Percentiles rank a stretch among this genome's conserved stretches.
These are phyloP conservation scores for Zymoseptoria ardabiliae DNA, from an alignment of 2,329 filamentous ascomycete species.

Conservation along the genomic window DNA sequence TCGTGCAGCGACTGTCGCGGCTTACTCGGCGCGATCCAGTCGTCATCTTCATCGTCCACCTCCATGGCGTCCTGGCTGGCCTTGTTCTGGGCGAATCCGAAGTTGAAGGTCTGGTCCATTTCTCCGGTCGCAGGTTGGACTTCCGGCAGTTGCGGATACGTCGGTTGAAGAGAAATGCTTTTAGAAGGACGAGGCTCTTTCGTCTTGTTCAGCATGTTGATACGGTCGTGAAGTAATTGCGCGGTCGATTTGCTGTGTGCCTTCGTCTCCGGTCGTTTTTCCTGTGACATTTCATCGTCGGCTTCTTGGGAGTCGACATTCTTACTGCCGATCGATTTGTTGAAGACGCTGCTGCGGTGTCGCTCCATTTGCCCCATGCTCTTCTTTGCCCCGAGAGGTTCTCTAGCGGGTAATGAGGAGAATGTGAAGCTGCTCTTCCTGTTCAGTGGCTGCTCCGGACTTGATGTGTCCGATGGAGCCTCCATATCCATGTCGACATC, in stretches of 20 bases:
- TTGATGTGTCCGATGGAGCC: constrained; percentile 61
- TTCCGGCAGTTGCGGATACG: constrained; percentile 35
- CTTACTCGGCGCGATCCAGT: constrained; percentile 50
- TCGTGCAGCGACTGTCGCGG: constrained; percentile 11
- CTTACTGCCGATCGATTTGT: constrained; percentile 62
- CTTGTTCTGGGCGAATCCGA: constrained; percentile 4
- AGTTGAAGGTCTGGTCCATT: constrained; percentile 10
- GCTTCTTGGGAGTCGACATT: constrained; percentile 51
- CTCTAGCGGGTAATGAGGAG: constrained; percentile 81
- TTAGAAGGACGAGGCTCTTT: constrained; percentile 39
- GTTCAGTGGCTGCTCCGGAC: constrained; percentile 66
- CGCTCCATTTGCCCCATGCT: constrained; percentile 70
- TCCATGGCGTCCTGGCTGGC: constrained; percentile 17
- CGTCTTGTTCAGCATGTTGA: constrained; percentile 62
- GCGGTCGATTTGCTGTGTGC: constrained; percentile 84
- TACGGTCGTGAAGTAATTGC: constrained; percentile 84
- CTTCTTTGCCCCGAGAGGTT: constrained; percentile 77
- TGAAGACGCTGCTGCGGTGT: constrained; percentile 62
- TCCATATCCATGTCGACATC: not conserved
- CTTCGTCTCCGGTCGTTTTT: constrained; percentile 37
- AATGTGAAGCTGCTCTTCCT: constrained; percentile 95
- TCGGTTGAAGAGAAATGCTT: constrained; percentile 32
- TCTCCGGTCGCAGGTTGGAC: constrained; percentile 3
- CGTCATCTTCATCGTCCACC: constrained; percentile 45
- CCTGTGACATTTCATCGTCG: constrained; percentile 46